phyloP scores from a whole-genome alignment of 2,329 filamentous ascomycete genomes.

The Dactylellina sp. region DNA sequence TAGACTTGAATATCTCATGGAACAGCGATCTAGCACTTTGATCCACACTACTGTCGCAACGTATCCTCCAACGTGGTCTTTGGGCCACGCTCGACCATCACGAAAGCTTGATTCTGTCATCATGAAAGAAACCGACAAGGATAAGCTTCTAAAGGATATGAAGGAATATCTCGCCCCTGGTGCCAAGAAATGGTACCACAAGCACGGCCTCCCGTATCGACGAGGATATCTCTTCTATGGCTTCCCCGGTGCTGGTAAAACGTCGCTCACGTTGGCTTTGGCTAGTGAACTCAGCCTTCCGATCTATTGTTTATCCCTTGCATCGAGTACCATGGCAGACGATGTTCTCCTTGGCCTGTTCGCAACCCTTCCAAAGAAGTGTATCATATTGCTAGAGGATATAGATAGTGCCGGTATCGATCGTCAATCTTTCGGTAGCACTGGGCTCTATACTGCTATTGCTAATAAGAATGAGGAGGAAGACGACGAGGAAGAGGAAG shows the following conservation, averaged over 20 bases:
- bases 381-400: conserved; percentile 76
- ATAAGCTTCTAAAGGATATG: conserved; percentile 75
- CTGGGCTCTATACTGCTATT: conserved; percentile 20
- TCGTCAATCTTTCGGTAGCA: conserved; percentile 61
- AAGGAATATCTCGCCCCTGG: conserved; percentile 80
- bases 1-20: conserved; percentile 50
- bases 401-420: conserved; percentile 75
- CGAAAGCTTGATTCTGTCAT: conserved; percentile 72
- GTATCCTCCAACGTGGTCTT: conserved; percentile 57
- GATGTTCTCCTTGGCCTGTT: conserved; percentile 73
- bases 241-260: conserved; percentile 80
- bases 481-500: conserved; percentile 47
- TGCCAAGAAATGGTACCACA: conserved; percentile 79
- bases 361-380: conserved; percentile 71
- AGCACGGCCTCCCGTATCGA: conserved; percentile 79
- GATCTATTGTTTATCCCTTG: conserved; percentile 74
- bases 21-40: conserved; percentile 57
- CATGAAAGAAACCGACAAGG: conserved; percentile 75
- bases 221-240: conserved; percentile 83
- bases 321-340: conserved; percentile 73
- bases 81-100: conserved; percentile 56
- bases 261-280: conserved; percentile 74
- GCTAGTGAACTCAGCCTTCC: conserved; percentile 75
- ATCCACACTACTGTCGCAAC: conserved; percentile 51
- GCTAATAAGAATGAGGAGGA: conserved; percentile 49